phyloP scores from a whole-genome alignment of 805 yeast species.

The Nakazawaea sp. region DNA sequence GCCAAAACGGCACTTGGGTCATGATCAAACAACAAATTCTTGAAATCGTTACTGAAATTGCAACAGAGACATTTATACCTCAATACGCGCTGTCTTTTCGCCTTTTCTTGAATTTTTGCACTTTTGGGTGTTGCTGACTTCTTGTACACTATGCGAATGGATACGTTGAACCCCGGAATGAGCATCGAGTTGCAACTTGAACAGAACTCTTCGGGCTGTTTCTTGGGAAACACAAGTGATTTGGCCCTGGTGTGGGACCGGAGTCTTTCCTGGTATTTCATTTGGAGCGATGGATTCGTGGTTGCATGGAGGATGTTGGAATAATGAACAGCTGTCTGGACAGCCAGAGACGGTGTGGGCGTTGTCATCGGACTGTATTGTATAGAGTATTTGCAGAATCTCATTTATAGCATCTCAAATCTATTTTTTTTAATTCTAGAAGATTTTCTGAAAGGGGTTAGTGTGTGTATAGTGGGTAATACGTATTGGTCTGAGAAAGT shows the following conservation, averaged over 20 bases:
- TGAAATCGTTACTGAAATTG: slow-evolving; percentile 11
- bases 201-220: slow-evolving; percentile 13
- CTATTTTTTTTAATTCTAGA: too few species aligned
- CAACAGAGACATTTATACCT: slow-evolving; percentile 18
- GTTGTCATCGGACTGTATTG: too few species aligned
- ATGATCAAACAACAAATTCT: too few species aligned
- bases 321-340: slow-evolving; percentile 2
- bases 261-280: slow-evolving; percentile 2
- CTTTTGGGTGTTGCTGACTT: slow-evolving; percentile 1
- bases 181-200: slow-evolving; percentile 14
- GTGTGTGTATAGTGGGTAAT: too few species aligned
- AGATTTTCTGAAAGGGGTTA: too few species aligned
- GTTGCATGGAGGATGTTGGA: slow-evolving; percentile 4
- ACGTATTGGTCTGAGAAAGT: too few species aligned
- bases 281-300: background rate
- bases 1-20: too few species aligned
- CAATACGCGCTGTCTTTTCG: slow-evolving; percentile 11
- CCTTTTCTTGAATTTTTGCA: too few species aligned
- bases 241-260: background rate
- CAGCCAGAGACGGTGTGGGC: background rate
- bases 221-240: slow-evolving; percentile 5
- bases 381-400: too few species aligned
- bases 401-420: too few species aligned
- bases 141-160: slow-evolving; percentile 12
- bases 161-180: slow-evolving; percentile 16